Base-by-base conservation (phyloP, 495 filamentous ascomycete genomes). In the Xylaria nigripes region DNA sequence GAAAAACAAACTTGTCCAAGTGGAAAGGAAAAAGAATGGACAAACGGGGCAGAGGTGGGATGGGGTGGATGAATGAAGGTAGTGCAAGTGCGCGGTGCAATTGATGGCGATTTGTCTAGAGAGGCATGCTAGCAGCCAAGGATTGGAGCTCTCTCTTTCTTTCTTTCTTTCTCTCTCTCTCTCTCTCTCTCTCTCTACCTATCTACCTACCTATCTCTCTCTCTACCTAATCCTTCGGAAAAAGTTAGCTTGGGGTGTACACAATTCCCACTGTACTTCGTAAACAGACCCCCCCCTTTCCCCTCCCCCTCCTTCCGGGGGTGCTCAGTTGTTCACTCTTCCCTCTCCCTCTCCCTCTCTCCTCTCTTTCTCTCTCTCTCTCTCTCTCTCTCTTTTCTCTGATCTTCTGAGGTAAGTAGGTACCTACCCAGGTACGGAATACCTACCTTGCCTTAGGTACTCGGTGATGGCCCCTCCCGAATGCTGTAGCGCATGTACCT, bases 1-100 rank as follows among this genome's bases (percentile, higher is more conserved):
- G n/a, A 56, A 30, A 32, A 45, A 21, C 27, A 45, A 45, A 64
- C 38, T 18, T 47, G 42, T 46, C 54, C 54, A 51, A 51, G 54
- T 45, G 43, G 48, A 34, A 48, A 46, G 34, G 19, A 25, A 54
- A 55, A 51, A 51, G 24, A 27, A 29, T 22, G 27, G 27, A 18
- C 46, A 48, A 34, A 29, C 21, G 34, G 30, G 36, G 23, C 27
- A 32, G 45, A 16, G 34, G 24, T 38, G 43, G 38, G 54, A 30
- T 51, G 43, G 25, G 34, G 19, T 47, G 51, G 50, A 46, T 24
- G 22, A 45, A 51, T 18, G 41, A 27, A 24, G 25, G 50, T 18
- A 18, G 51, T 47, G 50, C n/a, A n/a, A n/a, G n/a, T n/a, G 49
- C 32, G 36, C 32, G 51, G 29, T 54, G 51, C 32, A 47, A 44